These are phyloP conservation scores for Aspergillus fischeri DNA, from an alignment of 2,329 filamentous ascomycete genomes.

Conservation along the genomic window DNA sequence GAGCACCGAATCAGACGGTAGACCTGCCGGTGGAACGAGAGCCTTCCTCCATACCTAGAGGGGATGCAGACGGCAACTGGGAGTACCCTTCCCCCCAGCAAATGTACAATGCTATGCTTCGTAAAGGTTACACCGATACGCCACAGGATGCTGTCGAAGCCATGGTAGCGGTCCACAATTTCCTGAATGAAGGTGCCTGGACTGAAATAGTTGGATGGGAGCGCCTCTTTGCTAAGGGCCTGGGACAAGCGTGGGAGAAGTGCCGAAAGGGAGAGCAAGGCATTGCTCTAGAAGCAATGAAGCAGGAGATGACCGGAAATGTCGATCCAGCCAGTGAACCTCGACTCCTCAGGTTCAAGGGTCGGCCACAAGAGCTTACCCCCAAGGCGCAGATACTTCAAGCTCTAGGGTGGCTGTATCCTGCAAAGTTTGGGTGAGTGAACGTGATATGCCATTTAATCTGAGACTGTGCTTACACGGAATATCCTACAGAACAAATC, in stretches of 20 bases:
- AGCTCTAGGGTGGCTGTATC: conserved; percentile 73
- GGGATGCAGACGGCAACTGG: conserved; percentile 72
- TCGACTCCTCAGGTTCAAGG: conserved; percentile 79
- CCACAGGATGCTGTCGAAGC: conserved; percentile 88
- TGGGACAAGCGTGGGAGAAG: conserved; percentile 67
- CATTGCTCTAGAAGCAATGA: conserved; percentile 51
- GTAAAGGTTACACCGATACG: conserved; percentile 94
- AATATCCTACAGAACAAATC: conserved; percentile 57
- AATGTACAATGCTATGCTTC: conserved; percentile 97
- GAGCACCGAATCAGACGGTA: conserved; percentile 66
- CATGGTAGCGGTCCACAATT: conserved; percentile 98
- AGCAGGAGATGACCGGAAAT: conserved; percentile 41
- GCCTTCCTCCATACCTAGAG: conserved; percentile 84
- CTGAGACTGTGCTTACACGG: conserved; percentile 7
- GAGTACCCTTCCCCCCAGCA: conserved; percentile 98
- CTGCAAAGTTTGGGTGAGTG: conserved; percentile 69
- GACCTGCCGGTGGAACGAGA: conserved; percentile 77
- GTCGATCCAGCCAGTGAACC: conserved; percentile 50
- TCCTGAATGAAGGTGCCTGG: conserved; percentile 97
- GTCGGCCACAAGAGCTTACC: conserved; percentile 81
- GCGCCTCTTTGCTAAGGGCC: conserved; percentile 71
- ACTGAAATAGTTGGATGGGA: conserved; percentile 93
- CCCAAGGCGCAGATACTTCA: conserved; percentile 86
- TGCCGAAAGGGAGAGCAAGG: conserved; percentile 72
- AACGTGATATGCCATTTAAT: neutral